Percentiles rank a stretch among this genome's conserved stretches.
phyloP scores from a whole-genome alignment of 257 asterid species.

The Solanum chiquidenum region DNA sequence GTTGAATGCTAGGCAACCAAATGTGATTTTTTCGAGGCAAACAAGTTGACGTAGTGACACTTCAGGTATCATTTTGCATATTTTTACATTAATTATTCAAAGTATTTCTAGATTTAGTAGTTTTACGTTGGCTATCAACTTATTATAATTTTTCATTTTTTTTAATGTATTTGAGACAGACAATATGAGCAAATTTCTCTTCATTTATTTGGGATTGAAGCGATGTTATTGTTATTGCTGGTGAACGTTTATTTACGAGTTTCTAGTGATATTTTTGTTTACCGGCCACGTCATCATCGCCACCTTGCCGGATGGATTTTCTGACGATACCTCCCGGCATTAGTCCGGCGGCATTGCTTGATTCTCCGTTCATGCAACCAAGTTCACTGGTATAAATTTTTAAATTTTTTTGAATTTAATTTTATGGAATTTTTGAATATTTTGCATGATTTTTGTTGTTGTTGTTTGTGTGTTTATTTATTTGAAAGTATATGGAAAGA shows the following conservation, averaged over 20 bases:
- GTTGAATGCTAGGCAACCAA: slow-evolving; percentile 56
- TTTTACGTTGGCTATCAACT: neutral
- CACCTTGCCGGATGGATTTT: slow-evolving; percentile 13
- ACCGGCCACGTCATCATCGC: neutral
- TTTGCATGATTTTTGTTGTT: neutral
- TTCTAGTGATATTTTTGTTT: neutral
- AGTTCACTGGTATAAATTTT: slow-evolving; percentile 34
- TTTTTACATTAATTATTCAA: no score
- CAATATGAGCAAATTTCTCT: neutral
- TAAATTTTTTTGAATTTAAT: neutral
- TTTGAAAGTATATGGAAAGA: neutral
- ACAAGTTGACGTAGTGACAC: slow-evolving; percentile 7
- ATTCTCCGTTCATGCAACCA: slow-evolving; percentile 59
- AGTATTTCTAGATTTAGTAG: neutral
- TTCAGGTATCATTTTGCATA: neutral
- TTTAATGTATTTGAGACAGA: neutral
- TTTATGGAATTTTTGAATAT: neutral
- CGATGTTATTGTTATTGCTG: neutral
- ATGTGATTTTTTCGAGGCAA: slow-evolving; percentile 44
- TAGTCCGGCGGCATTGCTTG: slow-evolving; percentile 66
- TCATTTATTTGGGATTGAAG: neutral
- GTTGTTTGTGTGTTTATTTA: neutral
- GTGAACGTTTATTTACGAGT: neutral
- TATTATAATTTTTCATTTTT: neutral
- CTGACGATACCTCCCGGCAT: slow-evolving; percentile 58